Base-by-base conservation (phyloP, 139 green algal genomes). In the Astrephomene gubernaculifera region DNA sequence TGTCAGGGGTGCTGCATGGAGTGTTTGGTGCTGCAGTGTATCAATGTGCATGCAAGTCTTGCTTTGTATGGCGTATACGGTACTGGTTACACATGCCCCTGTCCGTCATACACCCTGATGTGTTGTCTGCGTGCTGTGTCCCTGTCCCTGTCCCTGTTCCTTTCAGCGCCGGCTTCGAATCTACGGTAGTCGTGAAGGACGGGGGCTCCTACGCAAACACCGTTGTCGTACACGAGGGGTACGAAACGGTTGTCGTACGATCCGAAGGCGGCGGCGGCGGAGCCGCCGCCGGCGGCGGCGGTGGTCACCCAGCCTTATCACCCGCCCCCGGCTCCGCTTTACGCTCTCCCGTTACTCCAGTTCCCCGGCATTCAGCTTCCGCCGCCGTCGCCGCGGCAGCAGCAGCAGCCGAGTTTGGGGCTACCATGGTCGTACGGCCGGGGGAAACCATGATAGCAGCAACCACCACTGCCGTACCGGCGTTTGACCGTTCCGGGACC, bases 221-320 rank as follows among this genome's bases (percentile, higher is more conserved):
- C 2, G 81, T 80, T 1, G 52, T 86, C 52, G 81, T 86, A n/a
- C 81, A 86, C 24, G 65, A 86, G 3, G 81, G 35, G 49, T 83
- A 45, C 39, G 36, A 71, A 36, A 83, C 76, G 0, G 41, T 61
- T 27, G 76, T 83, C 60, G 60, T 73, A 45, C 60, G 29, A 0
- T 45, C 53, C 0, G 65, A 86, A 29, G 67, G 79, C 65, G 49
- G 65, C 53, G 65, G 79, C 79, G 52, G 19, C 44, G 64, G 38
- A 38, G 63, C 25, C 33, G 60, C 25, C 17, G 41, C 38, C 38
- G n/a, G 65, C 65, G 57, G 4, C 31, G 36, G 60, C 61, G 33
- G 3, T 14, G 10, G 36, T 9, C 70, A 29, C 36, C n/a, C n/a
- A n/a, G n/a, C n/a, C n/a, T n/a, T n/a, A n/a, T n/a, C n/a, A n/a